Conservation (phyloP, 2,329 filamentous ascomycete genomes). For the Fusarium algeriense region DNA sequence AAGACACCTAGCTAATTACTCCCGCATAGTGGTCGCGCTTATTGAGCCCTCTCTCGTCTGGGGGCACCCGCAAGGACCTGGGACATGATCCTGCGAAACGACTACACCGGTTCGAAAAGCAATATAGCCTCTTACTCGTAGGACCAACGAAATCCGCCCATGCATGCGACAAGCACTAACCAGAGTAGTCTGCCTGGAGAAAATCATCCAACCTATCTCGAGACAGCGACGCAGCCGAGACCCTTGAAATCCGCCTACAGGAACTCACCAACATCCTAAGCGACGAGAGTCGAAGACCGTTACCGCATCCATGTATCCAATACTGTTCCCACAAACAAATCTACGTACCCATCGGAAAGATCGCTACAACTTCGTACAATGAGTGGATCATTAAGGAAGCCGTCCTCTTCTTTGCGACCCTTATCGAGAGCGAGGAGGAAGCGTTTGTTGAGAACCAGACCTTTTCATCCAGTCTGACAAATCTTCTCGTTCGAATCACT, state of each 20-base stretch:
- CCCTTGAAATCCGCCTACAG: conserved; percentile 71
- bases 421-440: conserved; percentile 97
- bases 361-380: conserved; percentile 86
- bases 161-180: conserved; percentile 23
- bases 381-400: conserved; percentile 88
- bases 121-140: conserved; percentile 73
- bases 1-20: conserved; percentile 32
- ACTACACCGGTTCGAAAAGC: conserved; percentile 74
- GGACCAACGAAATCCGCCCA: conserved; percentile 31
- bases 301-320: conserved; percentile 90
- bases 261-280: conserved; percentile 79
- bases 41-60: conserved; percentile 71
- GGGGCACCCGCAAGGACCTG: conserved; percentile 68
- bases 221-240: conserved; percentile 72
- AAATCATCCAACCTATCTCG: conserved; percentile 69
- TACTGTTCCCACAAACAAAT: conserved; percentile 89
- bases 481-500: conserved; percentile 83
- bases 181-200: conserved; percentile 67
- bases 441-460: conserved; percentile 88
- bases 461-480: conserved; percentile 89
- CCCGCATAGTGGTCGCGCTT: conserved; percentile 72
- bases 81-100: conserved; percentile 73
- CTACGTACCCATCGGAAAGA: conserved; percentile 89
- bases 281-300: conserved; percentile 88
- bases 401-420: conserved; percentile 86